Base-by-base conservation (phyloP, 1,284 basidiomycete genomes). In the Tilletia caries region DNA sequence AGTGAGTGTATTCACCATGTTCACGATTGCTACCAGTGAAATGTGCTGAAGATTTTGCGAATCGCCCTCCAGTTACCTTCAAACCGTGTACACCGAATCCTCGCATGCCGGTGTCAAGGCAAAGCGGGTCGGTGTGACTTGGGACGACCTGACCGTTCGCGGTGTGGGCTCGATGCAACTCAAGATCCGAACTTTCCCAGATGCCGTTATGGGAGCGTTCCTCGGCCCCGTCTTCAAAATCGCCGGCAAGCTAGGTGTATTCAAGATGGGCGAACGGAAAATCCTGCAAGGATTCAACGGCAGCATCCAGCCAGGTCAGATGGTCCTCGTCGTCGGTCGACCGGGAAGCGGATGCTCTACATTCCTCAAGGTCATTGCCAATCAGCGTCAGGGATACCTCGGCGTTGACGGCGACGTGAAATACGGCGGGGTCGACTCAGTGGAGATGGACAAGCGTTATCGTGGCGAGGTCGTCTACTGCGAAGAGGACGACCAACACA, bases 391-490 rank as follows among this genome's bases (percentile, higher is more conserved):
- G 0, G 89, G 89, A 72, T 92, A 87, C 73, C 85, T 89, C 73
- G 77, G 84, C 13, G 85, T 91, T 5, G 78, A 87, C n/a, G 90
- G 91, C 6, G 85, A 89, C 0, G 86, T 92, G 1, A 84, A 85
- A 68, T 92, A 91, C 79, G 89, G 90, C 76, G 88, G 89, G 0
- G 86, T 92, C 66, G 76, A 76, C 8, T 84, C 85, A 37, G 79
- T 84, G 60, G 85, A 87, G 74, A 88, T 88, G 86, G 73, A 70
- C 67, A 85, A 85, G 79, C 73, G 73, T 5, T 85, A 84, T 75
- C 90, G 88, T 71, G 93, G 92, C 65, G 92, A 95, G 83, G 91
- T 92, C 15, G 89, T 90, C 20, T 95, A 93, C 84, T 93, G 92
- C 77, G 76, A 85, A 72, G 86, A 87, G 71, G 88, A 91, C 73